phyloP scores from a whole-genome alignment of 768 basidiomycete genomes.

The Plicaturopsis crispa region DNA sequence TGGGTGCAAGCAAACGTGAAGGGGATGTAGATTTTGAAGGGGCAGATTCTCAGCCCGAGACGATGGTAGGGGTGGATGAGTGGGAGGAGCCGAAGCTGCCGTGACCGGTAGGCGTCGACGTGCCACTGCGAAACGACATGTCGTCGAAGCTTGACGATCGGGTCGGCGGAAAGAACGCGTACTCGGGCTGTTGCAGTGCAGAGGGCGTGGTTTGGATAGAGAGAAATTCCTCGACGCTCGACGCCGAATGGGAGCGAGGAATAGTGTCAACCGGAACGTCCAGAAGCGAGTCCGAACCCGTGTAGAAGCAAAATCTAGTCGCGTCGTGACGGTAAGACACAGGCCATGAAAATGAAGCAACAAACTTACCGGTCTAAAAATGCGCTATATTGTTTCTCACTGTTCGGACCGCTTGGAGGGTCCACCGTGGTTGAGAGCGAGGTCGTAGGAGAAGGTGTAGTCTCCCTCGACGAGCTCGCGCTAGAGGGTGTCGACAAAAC shows the following conservation, averaged over 20 bases:
- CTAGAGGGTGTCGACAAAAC: conserved; percentile 8
- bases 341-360: conserved; percentile 8
- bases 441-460: conserved; percentile 1
- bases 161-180: conserved; percentile 6
- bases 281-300: conserved; percentile 34
- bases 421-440: conserved; percentile 9
- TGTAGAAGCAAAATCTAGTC: conserved; percentile 74
- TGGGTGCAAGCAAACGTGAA: too few relatives aligned
- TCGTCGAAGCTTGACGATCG: conserved; percentile 23
- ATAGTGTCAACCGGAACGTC: conserved; percentile 15
- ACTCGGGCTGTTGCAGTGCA: conserved; percentile 10
- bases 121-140: conserved; percentile 17
- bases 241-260: conserved; percentile 39
- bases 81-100: conserved; percentile 11
- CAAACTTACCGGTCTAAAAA: conserved; percentile 56
- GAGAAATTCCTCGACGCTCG: conserved; percentile 47
- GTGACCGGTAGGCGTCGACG: conserved; percentile 19
- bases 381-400: conserved; percentile 45
- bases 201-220: conserved; percentile 21
- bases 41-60: conserved; percentile 8
- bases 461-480: not conserved
- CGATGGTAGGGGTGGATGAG: conserved; percentile 8
- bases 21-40: too few relatives aligned
- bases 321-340: conserved; percentile 1
- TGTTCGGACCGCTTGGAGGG: conserved; percentile 10